phyloP scores from a whole-genome alignment of 2,329 filamentous ascomycete species.

The Zopfia rhizophila region DNA sequence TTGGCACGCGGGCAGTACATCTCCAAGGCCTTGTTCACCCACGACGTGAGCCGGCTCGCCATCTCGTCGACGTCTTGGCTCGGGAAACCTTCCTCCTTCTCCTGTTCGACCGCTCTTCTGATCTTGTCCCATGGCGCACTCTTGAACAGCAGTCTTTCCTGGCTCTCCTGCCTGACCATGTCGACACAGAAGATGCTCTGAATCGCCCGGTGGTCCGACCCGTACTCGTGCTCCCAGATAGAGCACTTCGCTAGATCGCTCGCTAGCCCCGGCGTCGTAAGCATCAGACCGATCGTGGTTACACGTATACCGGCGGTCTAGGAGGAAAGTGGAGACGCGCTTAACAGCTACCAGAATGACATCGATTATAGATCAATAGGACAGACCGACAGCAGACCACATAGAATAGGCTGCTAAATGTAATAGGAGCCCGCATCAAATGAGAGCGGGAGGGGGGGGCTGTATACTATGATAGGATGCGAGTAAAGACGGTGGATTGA shows the following conservation, averaged over 20 bases:
- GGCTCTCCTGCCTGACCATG: conserved; percentile 10
- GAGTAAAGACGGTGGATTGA: too few relatives aligned
- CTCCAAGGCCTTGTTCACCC: conserved; percentile 12
- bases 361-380: too few relatives aligned
- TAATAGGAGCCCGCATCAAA: too few relatives aligned
- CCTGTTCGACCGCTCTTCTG: conserved; percentile 10
- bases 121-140: conserved; percentile 26
- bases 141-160: conserved; percentile 25
- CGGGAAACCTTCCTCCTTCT: conserved; percentile 11
- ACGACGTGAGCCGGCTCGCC: conserved; percentile 10
- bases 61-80: conserved; percentile 15
- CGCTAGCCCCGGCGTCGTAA: conserved; percentile 17
- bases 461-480: too few relatives aligned
- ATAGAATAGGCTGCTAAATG: too few relatives aligned
- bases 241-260: conserved; percentile 16
- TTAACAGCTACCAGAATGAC: too few relatives aligned
- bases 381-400: too few relatives aligned
- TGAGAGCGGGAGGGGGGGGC: too few relatives aligned
- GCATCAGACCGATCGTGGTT: conserved; percentile 21
- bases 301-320: too few relatives aligned
- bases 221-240: conserved; percentile 19
- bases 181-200: conserved; percentile 19
- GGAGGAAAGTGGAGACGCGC: too few relatives aligned
- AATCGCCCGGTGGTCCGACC: conserved; percentile 22
- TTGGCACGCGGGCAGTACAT: conserved; percentile 3